phyloP scores from a whole-genome alignment of 768 basidiomycete genomes.

The Collybiopsis luxurians region DNA sequence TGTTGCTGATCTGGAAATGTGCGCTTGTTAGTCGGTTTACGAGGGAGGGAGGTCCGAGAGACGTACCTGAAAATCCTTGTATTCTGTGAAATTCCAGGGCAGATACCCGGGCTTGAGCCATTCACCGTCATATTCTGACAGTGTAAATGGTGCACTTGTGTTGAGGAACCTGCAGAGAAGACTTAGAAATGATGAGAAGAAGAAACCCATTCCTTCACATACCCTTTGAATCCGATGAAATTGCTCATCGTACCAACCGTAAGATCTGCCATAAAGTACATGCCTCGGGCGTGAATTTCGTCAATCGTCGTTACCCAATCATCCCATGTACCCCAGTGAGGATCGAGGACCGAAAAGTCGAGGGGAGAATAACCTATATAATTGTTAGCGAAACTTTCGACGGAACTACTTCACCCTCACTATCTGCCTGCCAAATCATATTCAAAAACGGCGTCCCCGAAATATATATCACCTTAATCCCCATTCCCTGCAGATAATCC shows the following conservation, averaged over 20 bases:
- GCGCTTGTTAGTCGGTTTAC: constrained; percentile 1
- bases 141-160: constrained; percentile 71
- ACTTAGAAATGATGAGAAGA: background rate
- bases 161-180: constrained; percentile 63
- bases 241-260: constrained; percentile 93
- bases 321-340: constrained; percentile 83
- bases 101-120: constrained; percentile 76
- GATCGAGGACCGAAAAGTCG: constrained; percentile 87
- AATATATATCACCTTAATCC: constrained; percentile 79
- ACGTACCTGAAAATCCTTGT: constrained; percentile 75
- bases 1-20: constrained; percentile 53
- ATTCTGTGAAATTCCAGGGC: constrained; percentile 85
- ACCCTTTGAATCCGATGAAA: constrained; percentile 84
- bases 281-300: constrained; percentile 72
- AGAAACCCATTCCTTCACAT: constrained; percentile 19
- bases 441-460: constrained; percentile 92
- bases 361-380: constrained; percentile 79
- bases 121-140: constrained; percentile 67
- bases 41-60: constrained; percentile 2
- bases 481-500: constrained; percentile 92
- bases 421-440: constrained; percentile 96
- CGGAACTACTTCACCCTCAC: constrained; percentile 61
- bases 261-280: constrained; percentile 94
- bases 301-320: constrained; percentile 81
- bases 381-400: constrained; percentile 10